Base-by-base conservation (phyloP, 495 filamentous ascomycete species). In the Annulohypoxylon bovei region DNA sequence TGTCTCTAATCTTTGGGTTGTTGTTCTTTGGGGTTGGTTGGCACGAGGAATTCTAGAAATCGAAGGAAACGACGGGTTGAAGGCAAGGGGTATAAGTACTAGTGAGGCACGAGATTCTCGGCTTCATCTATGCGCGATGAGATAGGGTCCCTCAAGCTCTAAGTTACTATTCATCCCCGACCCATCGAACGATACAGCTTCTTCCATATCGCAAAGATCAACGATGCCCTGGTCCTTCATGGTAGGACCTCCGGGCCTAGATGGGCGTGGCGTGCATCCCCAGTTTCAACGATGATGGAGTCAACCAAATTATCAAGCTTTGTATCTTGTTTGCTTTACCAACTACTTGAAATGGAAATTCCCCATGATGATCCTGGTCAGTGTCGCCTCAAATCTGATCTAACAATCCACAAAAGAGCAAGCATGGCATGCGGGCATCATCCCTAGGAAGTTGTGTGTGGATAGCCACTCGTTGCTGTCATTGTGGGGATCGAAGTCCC, bases 21-120 rank as follows among this genome's bases (percentile, higher is more conserved):
- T 60, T 64, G 39, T 37, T 63, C 59, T 72, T 32, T 55, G 22
- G 58, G 59, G 30, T 65, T 67, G 69, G 44, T 72, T 72, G 69
- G 64, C 69, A 64, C 64, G 60, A 40, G 64, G 58, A 64, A 68
- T 60, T 57, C 69, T 55, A 64, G 44, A 61, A 72, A 32, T 66
- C 40, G 32, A 55, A 50, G 7, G 46, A 54, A 60, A 44, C 32
- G 14, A 35, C 42, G 39, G 44, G 53, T 52, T 47, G 71, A 68
- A n/a, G n/a, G 12, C 11, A 30, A 54, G 55, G 25, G 62, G 67
- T 73, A 73, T 73, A 73, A 70, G 71, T 73, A 70, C 62, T 73
- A 58, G 30, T 16, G 18, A 12, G 30, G 18, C 11, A 30, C 33
- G 35, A 50, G 35, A 58, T 27, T 30, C 23, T 62, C 55, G 65